Base-by-base conservation (phyloP, 1,139 yeast genomes). In the Debaryomycetaceae sp. region DNA sequence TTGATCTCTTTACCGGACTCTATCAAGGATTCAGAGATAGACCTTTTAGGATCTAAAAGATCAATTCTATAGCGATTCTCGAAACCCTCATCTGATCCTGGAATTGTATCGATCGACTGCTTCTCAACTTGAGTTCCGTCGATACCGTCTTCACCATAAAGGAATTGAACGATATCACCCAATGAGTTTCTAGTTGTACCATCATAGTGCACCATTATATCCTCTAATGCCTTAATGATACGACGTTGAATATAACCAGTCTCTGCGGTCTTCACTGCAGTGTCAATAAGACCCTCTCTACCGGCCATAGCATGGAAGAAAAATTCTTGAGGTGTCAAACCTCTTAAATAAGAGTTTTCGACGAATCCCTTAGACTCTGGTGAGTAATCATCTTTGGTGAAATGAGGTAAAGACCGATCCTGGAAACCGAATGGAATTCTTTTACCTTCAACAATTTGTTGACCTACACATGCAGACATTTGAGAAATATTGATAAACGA, bases 291-390 rank as follows among this genome's bases (percentile, higher is more conserved):
- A 80, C 99, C 99, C 73, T 92, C 99, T 78, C 99, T 88, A 78
- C 99, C 99, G 56, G 98, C 98, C 98, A 94, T 94, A 41, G 98
- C 98, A 64, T 94, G 99, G 85, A 92, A 92, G 62, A 94, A 94
- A 65, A 94, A 94, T 65, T 94, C 98, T 67, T 92, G 98, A 31
- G 99, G 99, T 13, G 98, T 92, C 58, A 94, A 76, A 33, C 99
- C 99, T 75, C 98, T 83, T 59, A 92, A 76, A 58, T 92, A 94
- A 9, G 98, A 94, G 59, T 94, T 94, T 65, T 92, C 98, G 50
- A 94, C 95, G 55, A 94, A 94, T 49, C 99, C 99, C 61, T 89
- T 88, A 4, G 97, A 89, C 66, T 92, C 98, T 24, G 98, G 98
- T 41, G 96, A 87, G 63, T 92, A 92, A 63, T 92, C 98, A 68